Percentiles rank a stretch among this genome's conserved stretches.
These are phyloP conservation scores for Hippophae rhamnoides DNA, from an alignment of 306 rosid genomes.

Conservation along the genomic window DNA sequence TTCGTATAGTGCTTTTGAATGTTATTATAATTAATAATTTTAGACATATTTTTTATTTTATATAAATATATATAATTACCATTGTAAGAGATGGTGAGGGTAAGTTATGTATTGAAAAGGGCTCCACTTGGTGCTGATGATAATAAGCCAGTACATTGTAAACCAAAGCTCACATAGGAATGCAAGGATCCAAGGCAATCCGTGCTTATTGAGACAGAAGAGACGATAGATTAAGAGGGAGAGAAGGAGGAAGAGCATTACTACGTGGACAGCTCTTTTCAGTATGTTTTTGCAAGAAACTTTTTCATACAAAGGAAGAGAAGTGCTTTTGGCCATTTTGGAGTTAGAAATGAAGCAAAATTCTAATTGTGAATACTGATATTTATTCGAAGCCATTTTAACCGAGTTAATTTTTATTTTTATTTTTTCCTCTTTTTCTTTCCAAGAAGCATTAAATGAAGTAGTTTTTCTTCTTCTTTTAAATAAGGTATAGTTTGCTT, in stretches of 20 bases:
- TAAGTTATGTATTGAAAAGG: conserved; percentile 10
- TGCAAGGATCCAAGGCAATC: conserved; percentile 16
- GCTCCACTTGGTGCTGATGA: conserved; percentile 21
- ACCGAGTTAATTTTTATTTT: no score
- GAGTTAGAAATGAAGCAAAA: no score
- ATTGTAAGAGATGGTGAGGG: conserved; percentile 13
- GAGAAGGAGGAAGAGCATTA: conserved; percentile 22
- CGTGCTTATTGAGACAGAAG: conserved; percentile 7
- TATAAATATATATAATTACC: conserved; percentile 5
- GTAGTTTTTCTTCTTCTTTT: no score
- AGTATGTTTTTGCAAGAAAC: background rate
- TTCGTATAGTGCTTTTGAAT: no score
- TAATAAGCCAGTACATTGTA: conserved; percentile 10
- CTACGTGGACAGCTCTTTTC: conserved; percentile 7
- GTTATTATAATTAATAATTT: no score
- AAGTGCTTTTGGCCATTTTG: background rate
- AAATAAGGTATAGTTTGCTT: no score
- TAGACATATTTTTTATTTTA: no score
- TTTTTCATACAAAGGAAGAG: conserved; percentile 1
- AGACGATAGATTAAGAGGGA: conserved; percentile 19
- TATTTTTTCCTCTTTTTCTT: no score
- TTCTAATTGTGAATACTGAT: no score
- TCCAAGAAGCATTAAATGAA: no score
- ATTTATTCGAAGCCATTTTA: no score
- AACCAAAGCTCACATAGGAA: conserved; percentile 25